These are phyloP conservation scores for Ceratobasidium sp. DNA, from an alignment of 1,284 basidiomycete species.

Conservation along the genomic window DNA sequence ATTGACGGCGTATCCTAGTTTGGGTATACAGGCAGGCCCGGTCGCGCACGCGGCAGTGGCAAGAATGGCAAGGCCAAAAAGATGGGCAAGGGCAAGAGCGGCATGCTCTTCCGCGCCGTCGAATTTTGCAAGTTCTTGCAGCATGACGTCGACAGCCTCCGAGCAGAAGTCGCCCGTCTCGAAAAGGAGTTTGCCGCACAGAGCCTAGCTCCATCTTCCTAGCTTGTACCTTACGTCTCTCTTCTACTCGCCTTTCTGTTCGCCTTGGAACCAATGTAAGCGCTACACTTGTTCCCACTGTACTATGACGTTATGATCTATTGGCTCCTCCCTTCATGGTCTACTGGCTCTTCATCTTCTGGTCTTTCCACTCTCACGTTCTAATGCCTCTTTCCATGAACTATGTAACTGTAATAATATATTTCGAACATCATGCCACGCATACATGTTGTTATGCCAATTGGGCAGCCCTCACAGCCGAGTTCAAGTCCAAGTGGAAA, in stretches of 20 bases:
- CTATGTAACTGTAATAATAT: slow-evolving; percentile 13
- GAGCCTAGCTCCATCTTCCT: not conserved
- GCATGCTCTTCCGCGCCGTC: slow-evolving; percentile 50
- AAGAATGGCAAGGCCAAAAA: slow-evolving; percentile 52
- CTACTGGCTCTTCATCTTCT: too few relatives aligned
- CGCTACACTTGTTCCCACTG: slow-evolving; percentile 21
- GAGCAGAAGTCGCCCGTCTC: slow-evolving; percentile 44
- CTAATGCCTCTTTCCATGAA: not conserved
- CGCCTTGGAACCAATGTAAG: slow-evolving; percentile 8
- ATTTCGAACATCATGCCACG: not conserved
- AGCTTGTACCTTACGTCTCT: not conserved
- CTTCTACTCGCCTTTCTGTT: not conserved
- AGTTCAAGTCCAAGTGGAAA: slow-evolving; percentile 86
- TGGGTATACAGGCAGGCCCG: slow-evolving; percentile 35
- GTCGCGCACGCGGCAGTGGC: slow-evolving; percentile 50
- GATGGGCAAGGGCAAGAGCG: slow-evolving; percentile 52
- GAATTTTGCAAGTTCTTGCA: slow-evolving; percentile 48
- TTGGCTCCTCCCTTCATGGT: too few relatives aligned
- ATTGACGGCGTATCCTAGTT: too few relatives aligned
- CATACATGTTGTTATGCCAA: slow-evolving; percentile 12
- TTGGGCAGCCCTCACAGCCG: slow-evolving; percentile 75
- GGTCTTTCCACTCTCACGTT: not conserved
- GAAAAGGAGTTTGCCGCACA: slow-evolving; percentile 35
- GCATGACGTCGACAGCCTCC: slow-evolving; percentile 46
- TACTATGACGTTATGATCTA: too few relatives aligned